These are phyloP conservation scores for Aspergillus carbonarius DNA, from an alignment of 2,329 filamentous ascomycete genomes.

Conservation along the genomic window DNA sequence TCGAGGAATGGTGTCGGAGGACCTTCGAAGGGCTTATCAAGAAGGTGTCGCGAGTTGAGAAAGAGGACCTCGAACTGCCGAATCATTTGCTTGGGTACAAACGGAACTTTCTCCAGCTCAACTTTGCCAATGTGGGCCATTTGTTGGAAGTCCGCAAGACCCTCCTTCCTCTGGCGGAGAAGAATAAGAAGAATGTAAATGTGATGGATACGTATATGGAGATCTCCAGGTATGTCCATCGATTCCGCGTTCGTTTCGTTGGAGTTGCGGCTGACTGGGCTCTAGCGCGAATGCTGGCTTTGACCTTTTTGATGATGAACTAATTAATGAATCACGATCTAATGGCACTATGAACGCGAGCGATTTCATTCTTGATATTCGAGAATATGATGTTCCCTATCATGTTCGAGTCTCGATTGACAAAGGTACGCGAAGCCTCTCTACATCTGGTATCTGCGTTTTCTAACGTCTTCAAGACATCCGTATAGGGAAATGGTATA, in stretches of 20 bases:
- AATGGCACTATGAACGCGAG: conserved; percentile 83
- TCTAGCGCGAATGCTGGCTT: conserved; percentile 73
- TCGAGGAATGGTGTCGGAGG: conserved; percentile 88
- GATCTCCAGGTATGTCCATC: conserved; percentile 69
- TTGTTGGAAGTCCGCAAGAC: conserved; percentile 79
- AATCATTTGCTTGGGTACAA: conserved; percentile 93
- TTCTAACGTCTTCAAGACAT: conserved; percentile 63
- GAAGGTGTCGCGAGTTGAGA: conserved; percentile 72
- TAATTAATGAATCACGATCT: conserved; percentile 75
- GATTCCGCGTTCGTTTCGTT: not conserved
- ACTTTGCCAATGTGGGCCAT: conserved; percentile 84
- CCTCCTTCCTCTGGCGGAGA: conserved; percentile 88
- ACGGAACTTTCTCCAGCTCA: conserved; percentile 81
- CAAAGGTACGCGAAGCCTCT: conserved; percentile 55
- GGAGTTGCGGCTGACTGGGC: conserved; percentile 19
- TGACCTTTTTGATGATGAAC: conserved; percentile 92
- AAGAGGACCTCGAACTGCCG: conserved; percentile 91
- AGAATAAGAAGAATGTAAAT: conserved; percentile 93
- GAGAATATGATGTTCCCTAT: conserved; percentile 99
- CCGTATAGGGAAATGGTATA: conserved; percentile 95
- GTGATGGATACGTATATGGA: conserved; percentile 98
- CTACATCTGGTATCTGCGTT: not conserved
- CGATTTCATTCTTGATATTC: conserved; percentile 97
- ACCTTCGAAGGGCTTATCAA: conserved; percentile 81
- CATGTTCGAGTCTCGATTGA: conserved; percentile 99